A percentile compares a stretch with the other conserved stretches of the same genome.
Conservation (phyloP, 2,329 filamentous ascomycete genomes). For the Colletotrichum neosansevieriae region DNA sequence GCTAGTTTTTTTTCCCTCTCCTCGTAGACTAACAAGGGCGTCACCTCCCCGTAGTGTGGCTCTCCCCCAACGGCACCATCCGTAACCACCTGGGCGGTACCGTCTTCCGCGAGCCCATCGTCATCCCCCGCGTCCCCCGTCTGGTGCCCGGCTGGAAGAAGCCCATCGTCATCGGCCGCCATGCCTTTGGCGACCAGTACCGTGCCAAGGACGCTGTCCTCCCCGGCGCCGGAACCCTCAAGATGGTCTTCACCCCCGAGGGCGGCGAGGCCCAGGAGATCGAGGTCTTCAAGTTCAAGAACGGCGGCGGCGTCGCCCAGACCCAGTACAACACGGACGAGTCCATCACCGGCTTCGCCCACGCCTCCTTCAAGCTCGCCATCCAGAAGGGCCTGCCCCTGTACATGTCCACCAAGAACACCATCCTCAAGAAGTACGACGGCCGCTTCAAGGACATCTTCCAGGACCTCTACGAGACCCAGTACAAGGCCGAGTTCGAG, state of each 20-base stretch:
- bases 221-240: conserved; percentile 85
- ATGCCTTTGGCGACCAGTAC: conserved; percentile 99
- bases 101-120: conserved; percentile 98
- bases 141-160: conserved; percentile 98
- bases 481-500: conserved; percentile 91
- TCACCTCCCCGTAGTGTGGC: conserved; percentile 78
- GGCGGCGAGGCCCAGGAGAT: conserved; percentile 86
- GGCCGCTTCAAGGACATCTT: conserved; percentile 99
- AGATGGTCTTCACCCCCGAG: conserved; percentile 93
- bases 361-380: conserved; percentile 96
- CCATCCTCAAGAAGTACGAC: conserved; percentile 98
- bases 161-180: conserved; percentile 98
- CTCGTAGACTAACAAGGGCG: conserved; percentile 23
- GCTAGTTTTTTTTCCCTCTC: too few species aligned
- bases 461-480: conserved; percentile 91
- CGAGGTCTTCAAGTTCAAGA: conserved; percentile 90
- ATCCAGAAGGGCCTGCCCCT: conserved; percentile 88
- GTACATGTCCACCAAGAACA: conserved; percentile 99
- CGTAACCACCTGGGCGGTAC: conserved; percentile 85
- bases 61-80: conserved; percentile 95
- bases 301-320: conserved; percentile 86
- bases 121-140: conserved; percentile 92
- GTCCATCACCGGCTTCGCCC: conserved; percentile 93
- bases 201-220: conserved; percentile 93
- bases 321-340: conserved; percentile 99